Percentiles rank a stretch among this genome's conserved stretches.
Conservation (phyloP, 2,329 filamentous ascomycete species). For the Metarhizium sp. region DNA sequence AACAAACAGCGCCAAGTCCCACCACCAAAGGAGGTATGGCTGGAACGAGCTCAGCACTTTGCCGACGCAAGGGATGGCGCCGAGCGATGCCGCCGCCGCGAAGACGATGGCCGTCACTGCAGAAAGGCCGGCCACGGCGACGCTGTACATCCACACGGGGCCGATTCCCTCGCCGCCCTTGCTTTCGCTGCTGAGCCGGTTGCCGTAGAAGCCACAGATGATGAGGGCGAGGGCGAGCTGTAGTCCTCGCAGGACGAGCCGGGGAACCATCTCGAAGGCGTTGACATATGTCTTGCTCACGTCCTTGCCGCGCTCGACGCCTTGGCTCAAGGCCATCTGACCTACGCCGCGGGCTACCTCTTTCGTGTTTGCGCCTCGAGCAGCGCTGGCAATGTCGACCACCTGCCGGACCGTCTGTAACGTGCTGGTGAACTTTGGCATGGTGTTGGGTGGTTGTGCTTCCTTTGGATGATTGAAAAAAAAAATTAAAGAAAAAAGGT, state of each 20-base stretch:
- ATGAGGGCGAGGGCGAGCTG: slow-evolving; percentile 63
- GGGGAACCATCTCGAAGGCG: background rate
- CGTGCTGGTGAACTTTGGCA: too few relatives aligned
- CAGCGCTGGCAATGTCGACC: background rate
- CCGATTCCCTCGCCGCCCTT: slow-evolving; percentile 29
- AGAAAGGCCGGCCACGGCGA: slow-evolving; percentile 45
- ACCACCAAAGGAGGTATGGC: background rate
- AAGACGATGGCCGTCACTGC: slow-evolving; percentile 40
- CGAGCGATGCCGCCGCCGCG: slow-evolving; percentile 26
- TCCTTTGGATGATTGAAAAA: too few relatives aligned
- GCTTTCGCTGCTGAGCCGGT: slow-evolving; percentile 42
- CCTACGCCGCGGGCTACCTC: too few relatives aligned
- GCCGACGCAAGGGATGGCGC: slow-evolving; percentile 25
- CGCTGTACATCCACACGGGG: slow-evolving; percentile 56
- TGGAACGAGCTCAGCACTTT: background rate
- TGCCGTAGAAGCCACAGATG: slow-evolving; percentile 59
- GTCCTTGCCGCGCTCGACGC: background rate
- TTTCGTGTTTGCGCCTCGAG: background rate
- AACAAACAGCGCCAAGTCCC: background rate
- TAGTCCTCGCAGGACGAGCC: slow-evolving; percentile 37
- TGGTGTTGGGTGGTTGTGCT: too few relatives aligned
- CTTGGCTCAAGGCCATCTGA: background rate
- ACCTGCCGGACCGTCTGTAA: too few relatives aligned
- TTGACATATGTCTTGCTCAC: background rate
- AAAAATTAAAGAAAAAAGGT: too few relatives aligned